These are phyloP conservation scores for Pontederia paniculata DNA, from an alignment of 176 grass and related monocot species.

Conservation along the genomic window DNA sequence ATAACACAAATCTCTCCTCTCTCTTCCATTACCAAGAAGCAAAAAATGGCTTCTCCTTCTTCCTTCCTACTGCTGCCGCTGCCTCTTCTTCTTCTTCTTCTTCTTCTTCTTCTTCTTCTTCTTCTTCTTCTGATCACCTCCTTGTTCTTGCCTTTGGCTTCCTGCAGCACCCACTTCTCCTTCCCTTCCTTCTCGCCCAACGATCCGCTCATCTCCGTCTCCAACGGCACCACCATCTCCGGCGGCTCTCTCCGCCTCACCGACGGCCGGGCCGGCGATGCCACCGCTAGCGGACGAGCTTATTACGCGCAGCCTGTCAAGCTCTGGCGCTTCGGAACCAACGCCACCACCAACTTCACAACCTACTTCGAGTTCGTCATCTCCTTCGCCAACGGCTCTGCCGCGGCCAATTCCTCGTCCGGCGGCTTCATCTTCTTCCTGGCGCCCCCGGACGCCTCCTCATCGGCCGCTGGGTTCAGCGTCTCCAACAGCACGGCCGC, in stretches of 20 bases:
- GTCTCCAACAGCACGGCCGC: too few species aligned
- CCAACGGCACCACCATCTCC: neutral
- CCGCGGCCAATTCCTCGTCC: too few species aligned
- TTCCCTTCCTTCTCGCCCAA: neutral
- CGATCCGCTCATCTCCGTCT: neutral
- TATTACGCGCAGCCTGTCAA: too few species aligned
- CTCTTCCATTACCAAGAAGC: too few species aligned
- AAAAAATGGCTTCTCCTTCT: too few species aligned
- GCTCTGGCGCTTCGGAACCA: neutral
- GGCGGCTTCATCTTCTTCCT: too few species aligned
- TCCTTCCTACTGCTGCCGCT: too few species aligned
- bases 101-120: neutral
- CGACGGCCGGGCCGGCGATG: neutral
- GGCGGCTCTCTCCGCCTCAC: neutral
- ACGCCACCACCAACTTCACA: neutral
- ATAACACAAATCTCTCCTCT: too few species aligned
- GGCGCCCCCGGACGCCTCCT: too few species aligned
- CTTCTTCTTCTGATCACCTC: neutral
- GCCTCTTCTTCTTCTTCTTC: too few species aligned
- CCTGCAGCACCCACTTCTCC: neutral
- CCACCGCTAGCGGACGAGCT: too few species aligned
- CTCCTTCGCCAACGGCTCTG: neutral
- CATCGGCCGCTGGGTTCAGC: too few species aligned
- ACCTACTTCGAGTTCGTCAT: neutral
- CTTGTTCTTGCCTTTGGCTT: neutral